phyloP scores from a whole-genome alignment of 495 filamentous ascomycete species.

The Pyrenula massariospora region DNA sequence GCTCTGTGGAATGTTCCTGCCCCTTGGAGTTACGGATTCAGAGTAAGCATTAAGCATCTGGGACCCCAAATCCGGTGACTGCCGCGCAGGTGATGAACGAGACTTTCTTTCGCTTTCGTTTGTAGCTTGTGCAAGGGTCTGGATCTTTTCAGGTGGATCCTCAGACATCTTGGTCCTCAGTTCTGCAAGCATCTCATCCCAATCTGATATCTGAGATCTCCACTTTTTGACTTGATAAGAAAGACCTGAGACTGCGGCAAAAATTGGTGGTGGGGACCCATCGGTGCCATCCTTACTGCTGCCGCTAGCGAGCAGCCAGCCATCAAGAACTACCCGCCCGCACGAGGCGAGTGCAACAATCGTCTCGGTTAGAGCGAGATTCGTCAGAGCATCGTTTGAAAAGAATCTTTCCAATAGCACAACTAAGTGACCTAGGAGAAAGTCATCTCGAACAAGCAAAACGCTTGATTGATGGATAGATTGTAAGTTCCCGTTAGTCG shows the following conservation, averaged over 20 bases:
- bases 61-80: constrained; percentile 10
- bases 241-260: constrained; percentile 32
- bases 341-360: constrained; percentile 76
- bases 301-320: constrained; percentile 65
- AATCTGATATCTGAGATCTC: constrained; percentile 58
- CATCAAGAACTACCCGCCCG: constrained; percentile 68
- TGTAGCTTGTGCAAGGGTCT: constrained; percentile 6
- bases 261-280: constrained; percentile 20
- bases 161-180: background rate
- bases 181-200: constrained; percentile 60
- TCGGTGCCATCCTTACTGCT: constrained; percentile 6
- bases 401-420: constrained; percentile 68
- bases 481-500: constrained; percentile 1
- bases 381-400: constrained; percentile 79
- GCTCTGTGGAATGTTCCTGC: constrained; percentile 8
- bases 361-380: constrained; percentile 72
- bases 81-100: constrained; percentile 8
- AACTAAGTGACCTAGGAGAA: constrained; percentile 59
- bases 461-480: background rate
- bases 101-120: constrained; percentile 5
- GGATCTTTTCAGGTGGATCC: constrained; percentile 40
- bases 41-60: background rate
- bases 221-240: constrained; percentile 54
- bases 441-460: constrained; percentile 55
- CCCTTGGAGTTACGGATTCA: constrained; percentile 1